A percentile compares a stretch with the other conserved stretches of the same genome.
phyloP scores from a whole-genome alignment of 192 early-diverging fungal species.

The Thamnidium elegans region DNA sequence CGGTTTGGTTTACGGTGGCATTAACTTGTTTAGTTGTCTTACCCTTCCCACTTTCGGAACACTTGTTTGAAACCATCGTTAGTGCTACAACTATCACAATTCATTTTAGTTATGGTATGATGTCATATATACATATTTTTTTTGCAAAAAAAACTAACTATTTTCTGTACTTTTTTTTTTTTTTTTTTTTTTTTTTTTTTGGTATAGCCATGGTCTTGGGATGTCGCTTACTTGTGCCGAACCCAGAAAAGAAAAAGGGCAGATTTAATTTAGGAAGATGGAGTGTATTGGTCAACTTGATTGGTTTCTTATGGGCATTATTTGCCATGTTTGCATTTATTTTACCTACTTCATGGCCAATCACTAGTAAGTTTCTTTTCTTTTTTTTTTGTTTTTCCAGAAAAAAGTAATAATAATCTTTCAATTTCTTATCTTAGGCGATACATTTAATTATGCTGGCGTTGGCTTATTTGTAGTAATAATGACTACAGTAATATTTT shows the following conservation, averaged over 20 bases:
- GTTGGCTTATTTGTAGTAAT: conserved; percentile 13
- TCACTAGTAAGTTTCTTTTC: conserved; percentile 9
- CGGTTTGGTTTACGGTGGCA: conserved; percentile 1
- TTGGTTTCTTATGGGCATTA: conserved; percentile 26
- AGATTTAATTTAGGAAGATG: conserved; percentile 26
- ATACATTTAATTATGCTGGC: conserved; percentile 29
- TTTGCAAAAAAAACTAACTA: background rate
- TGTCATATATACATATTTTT: background rate
- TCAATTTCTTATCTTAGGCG: background rate
- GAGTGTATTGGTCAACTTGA: conserved; percentile 17
- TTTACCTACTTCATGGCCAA: conserved; percentile 32
- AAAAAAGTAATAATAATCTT: too few species aligned
- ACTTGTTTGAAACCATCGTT: conserved; percentile 29
- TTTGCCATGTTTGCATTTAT: conserved; percentile 29
- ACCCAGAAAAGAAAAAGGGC: conserved; percentile 9
- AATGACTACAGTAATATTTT: conserved; percentile 4
- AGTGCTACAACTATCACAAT: conserved; percentile 28
- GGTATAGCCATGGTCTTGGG: conserved; percentile 21
- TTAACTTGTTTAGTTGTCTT: conserved; percentile 19
- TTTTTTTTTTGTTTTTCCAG: background rate
- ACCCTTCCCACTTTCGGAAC: conserved; percentile 28
- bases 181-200: too few species aligned
- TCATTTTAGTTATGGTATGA: conserved; percentile 31
- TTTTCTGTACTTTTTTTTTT: background rate
- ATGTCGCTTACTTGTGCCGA: conserved; percentile 12